Base-by-base conservation (phyloP, 1,284 basidiomycete species). In the Cryptococcus maquisensis region DNA sequence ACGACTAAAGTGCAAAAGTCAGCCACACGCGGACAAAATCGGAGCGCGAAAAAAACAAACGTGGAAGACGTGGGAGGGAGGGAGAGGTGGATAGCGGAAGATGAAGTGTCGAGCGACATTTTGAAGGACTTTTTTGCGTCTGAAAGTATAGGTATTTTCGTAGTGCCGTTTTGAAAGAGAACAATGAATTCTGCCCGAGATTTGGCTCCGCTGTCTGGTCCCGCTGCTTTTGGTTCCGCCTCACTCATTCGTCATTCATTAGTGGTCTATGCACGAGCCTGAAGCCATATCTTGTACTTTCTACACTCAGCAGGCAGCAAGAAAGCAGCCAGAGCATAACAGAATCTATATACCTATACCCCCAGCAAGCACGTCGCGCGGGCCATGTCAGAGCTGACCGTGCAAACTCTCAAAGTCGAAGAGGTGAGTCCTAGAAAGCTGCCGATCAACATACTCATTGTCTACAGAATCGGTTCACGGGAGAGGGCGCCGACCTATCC, bases 81-180 rank as follows among this genome's bases (percentile, higher is more conserved):
- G 61, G 71, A 70, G 57, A 76, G 71, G 62, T 74, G 72, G 43
- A 76, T 62, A 28, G 73, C 73, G 37, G 73, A 72, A 26, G 73
- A 69, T 15, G 73, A 61, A 26, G 68, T 64, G 63, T 73, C 71
- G 67, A 75, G 65, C 49, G 73, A 74, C 74, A 76, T 75, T 43
- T 56, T 70, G 57, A 23, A 13, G 26, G 51, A 38, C 36, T 42
- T 26, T 37, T 54, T 21, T 45, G 15, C 7, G 16, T 13, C 32
- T 35, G 13, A 47, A 47, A 16, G 32, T 32, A n/a, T 44, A 51
- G 16, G 35, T 24, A 49, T 32, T 46, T n/a, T 23, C 7, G 45
- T n/a, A 40, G 39, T n/a, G 21, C 39, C 13, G 32, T 32, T 51
- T 51, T 51, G 49, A 18, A 16, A 36, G 7, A 40, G 48, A 38